A percentile compares a stretch with the other conserved stretches of the same genome.
These are phyloP conservation scores for Ustilago trichophora DNA, from an alignment of 1,284 basidiomycete species.

Conservation along the genomic window DNA sequence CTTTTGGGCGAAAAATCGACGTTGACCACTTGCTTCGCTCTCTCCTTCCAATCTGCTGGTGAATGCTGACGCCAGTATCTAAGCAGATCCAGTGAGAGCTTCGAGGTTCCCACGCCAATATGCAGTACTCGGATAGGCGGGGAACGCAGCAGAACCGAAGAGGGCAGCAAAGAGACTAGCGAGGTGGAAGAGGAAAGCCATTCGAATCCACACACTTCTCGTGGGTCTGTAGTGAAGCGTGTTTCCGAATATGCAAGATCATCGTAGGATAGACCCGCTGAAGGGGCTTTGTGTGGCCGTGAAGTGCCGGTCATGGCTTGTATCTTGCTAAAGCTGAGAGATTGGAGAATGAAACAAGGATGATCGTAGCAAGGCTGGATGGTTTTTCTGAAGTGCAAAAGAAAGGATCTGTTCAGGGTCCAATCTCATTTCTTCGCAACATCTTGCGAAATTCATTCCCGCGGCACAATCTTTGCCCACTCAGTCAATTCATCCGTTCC, in stretches of 20 bases:
- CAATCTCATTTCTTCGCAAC: too few relatives aligned
- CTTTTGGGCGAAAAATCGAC: slow-evolving; percentile 29
- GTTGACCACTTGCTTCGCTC: slow-evolving; percentile 21
- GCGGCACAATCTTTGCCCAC: too few relatives aligned
- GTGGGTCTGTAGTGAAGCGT: slow-evolving; percentile 64
- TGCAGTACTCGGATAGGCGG: slow-evolving; percentile 20
- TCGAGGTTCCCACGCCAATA: slow-evolving; percentile 37
- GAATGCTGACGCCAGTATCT: not conserved
- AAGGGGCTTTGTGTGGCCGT: too few relatives aligned
- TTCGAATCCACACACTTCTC: slow-evolving; percentile 30
- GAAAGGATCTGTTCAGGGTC: slow-evolving; percentile 26
- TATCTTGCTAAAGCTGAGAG: too few relatives aligned
- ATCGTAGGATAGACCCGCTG: slow-evolving; percentile 25
- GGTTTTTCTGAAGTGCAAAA: too few relatives aligned
- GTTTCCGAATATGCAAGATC: slow-evolving; percentile 56
- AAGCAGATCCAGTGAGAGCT: slow-evolving; percentile 20
- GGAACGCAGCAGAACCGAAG: not conserved
- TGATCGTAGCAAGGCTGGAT: not conserved
- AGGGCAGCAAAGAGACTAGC: slow-evolving; percentile 6
- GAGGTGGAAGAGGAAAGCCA: slow-evolving; percentile 28
- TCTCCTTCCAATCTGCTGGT: slow-evolving; percentile 12
- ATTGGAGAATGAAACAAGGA: not conserved
- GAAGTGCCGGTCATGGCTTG: too few relatives aligned
- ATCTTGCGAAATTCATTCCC: not conserved
- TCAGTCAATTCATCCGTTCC: too few relatives aligned